A percentile compares a stretch with the other conserved stretches of the same genome.
phyloP scores from a whole-genome alignment of 768 basidiomycete genomes.

The Cubamyces sp. region DNA sequence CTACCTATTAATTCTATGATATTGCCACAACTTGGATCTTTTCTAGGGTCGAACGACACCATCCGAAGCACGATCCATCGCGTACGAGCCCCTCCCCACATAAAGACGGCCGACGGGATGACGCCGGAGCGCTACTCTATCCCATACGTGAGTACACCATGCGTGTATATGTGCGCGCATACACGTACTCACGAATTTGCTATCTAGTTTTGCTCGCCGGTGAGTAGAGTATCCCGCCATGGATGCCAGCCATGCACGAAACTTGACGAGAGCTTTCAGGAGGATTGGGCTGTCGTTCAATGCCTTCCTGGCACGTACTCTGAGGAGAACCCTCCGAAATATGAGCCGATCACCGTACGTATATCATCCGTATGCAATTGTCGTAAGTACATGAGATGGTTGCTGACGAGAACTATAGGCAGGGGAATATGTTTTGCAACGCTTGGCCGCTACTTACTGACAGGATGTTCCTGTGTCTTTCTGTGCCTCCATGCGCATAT shows the following conservation, averaged over 20 bases:
- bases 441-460: conserved; percentile 44
- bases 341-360: conserved; percentile 45
- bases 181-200: not conserved
- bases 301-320: conserved; percentile 55
- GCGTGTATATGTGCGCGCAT: no score
- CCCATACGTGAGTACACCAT: conserved; percentile 51
- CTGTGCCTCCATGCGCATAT: not conserved
- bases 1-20: no score
- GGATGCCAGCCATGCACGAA: not conserved
- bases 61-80: conserved; percentile 58
- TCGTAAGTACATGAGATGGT: conserved; percentile 14
- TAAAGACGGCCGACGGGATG: conserved; percentile 36
- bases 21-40: no score
- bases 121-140: conserved; percentile 62
- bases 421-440: conserved; percentile 43
- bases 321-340: conserved; percentile 51
- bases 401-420: conserved; percentile 20
- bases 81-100: conserved; percentile 46
- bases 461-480: not conserved
- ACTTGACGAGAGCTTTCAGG: conserved; percentile 8
- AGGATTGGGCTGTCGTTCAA: conserved; percentile 39
- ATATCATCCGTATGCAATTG: not conserved
- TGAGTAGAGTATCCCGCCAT: conserved; percentile 32
- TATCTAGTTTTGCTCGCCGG: conserved; percentile 40
- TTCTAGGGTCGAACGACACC: conserved; percentile 40